phyloP scores from a whole-genome alignment of 2,329 filamentous ascomycete species.

The Domatiomyces globalis region DNA sequence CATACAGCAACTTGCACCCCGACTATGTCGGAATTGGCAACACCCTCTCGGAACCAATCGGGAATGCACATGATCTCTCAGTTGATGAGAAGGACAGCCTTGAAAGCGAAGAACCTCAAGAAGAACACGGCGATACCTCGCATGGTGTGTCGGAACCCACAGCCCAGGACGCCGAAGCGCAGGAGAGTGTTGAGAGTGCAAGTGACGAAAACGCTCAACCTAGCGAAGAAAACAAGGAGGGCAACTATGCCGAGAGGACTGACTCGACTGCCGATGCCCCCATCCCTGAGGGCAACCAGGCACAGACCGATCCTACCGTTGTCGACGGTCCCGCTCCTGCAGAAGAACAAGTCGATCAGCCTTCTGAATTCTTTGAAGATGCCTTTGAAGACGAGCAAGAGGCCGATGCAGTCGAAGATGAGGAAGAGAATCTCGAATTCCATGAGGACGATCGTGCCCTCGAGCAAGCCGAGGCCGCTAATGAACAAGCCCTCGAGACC shows the following conservation, averaged over 20 bases:
- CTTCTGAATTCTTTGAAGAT: conserved; percentile 3
- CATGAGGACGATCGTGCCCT: conserved; percentile 2
- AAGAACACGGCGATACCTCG: conserved; percentile 1
- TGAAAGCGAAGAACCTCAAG: background rate
- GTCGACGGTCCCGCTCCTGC: background rate
- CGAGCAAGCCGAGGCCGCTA: conserved; percentile 3
- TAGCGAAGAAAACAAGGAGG: background rate
- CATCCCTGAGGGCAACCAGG: background rate
- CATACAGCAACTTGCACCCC: conserved; percentile 35
- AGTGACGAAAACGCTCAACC: conserved; percentile 1
- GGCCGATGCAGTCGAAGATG: conserved; percentile 5
- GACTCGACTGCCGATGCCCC: background rate
- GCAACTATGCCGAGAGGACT: background rate
- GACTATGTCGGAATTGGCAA: conserved; percentile 11
- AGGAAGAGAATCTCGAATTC: conserved; percentile 4
- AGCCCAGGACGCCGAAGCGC: background rate
- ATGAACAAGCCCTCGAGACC: conserved; percentile 2
- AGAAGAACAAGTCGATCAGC: conserved; percentile 9
- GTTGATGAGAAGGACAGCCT: background rate
- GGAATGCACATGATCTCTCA: background rate
- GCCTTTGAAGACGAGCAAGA: conserved; percentile 2
- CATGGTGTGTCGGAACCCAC: conserved; percentile 1
- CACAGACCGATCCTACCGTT: background rate
- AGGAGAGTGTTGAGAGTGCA: conserved; percentile 1
- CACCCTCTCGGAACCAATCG: conserved; percentile 4